phyloP scores from a whole-genome alignment of 2,329 filamentous ascomycete species.

The Escovopsis sp. region DNA sequence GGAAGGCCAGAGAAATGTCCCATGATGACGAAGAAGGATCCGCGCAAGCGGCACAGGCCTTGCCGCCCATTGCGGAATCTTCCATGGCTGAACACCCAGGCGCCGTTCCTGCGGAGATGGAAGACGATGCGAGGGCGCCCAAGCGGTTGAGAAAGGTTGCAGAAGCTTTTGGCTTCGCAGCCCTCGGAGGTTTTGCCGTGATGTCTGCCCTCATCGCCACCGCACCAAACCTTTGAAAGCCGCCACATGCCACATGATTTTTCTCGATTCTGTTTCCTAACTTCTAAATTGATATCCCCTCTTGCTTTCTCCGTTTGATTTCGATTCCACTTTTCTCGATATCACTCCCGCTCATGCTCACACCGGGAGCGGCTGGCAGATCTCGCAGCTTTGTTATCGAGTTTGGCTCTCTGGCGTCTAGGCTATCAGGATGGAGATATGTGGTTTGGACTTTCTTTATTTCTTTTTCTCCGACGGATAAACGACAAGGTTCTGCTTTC shows the following conservation, averaged over 20 bases:
- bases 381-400: no score
- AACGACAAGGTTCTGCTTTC: no score
- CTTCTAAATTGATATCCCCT: background rate
- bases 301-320: no score
- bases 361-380: no score
- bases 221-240: slow-evolving; percentile 15
- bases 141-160: slow-evolving; percentile 22
- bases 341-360: no score
- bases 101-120: background rate
- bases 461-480: no score
- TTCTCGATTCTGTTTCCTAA: background rate
- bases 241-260: no score
- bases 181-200: slow-evolving; percentile 24
- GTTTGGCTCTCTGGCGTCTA: no score
- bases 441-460: no score
- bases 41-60: background rate
- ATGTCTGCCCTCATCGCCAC: slow-evolving; percentile 26
- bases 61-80: background rate
- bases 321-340: no score
- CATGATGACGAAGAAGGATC: slow-evolving; percentile 4
- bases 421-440: no score
- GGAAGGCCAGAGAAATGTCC: slow-evolving; percentile 17
- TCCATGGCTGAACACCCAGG: background rate
- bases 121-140: slow-evolving; percentile 6
- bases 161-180: slow-evolving; percentile 21